A percentile compares a stretch with the other conserved stretches of the same genome.
phyloP scores from a whole-genome alignment of 148 eudicot genomes.

The Tetragonia tetragonoides region DNA sequence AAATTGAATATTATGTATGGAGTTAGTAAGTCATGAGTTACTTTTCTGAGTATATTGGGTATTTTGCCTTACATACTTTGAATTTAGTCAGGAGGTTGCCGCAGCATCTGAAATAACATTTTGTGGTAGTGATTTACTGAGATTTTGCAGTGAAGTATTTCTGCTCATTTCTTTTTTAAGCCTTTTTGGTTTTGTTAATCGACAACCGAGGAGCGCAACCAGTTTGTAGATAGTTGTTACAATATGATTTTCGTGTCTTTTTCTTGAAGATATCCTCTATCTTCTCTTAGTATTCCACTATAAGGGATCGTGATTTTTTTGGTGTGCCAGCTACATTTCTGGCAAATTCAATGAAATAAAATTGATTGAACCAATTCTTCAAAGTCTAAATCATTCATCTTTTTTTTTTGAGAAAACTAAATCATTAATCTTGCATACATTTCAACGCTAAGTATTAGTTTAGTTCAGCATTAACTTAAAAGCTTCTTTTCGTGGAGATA shows the following conservation, averaged over 20 bases:
- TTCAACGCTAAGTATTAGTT: too few species aligned
- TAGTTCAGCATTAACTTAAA: too few species aligned
- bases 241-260: background rate
- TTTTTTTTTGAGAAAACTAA: too few species aligned
- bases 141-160: background rate
- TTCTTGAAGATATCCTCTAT: too few species aligned
- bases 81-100: background rate
- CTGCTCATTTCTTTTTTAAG: background rate
- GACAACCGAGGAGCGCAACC: background rate
- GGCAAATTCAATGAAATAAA: background rate
- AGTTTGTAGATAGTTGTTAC: constrained; percentile 6
- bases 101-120: background rate
- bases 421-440: too few species aligned
- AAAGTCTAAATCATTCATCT: too few species aligned
- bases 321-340: too few species aligned
- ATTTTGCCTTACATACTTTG: background rate
- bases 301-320: too few species aligned
- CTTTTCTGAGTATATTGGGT: background rate
- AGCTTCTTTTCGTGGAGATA: background rate
- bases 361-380: background rate
- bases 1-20: background rate
- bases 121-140: background rate
- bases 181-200: background rate
- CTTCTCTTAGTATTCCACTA: too few species aligned
- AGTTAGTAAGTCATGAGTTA: background rate